Evolutionary conservation across 495 filamentous ascomycete genomes (phyloP).

Genomic region (Aspergillus sparsus): DNA sequence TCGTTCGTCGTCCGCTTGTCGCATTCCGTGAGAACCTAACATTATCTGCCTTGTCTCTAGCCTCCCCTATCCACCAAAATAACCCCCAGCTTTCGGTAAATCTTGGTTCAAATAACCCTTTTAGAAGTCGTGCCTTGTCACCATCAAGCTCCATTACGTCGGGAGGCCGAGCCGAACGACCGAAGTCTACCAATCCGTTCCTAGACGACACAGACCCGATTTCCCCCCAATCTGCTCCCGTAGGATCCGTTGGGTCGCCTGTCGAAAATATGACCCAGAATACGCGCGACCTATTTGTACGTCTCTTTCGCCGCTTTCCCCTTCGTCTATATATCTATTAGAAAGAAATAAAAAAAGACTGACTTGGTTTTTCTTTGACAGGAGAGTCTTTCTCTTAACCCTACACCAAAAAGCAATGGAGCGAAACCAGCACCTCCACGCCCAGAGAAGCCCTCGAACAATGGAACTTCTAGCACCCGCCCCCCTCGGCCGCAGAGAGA

Average conservation of each 20-base stretch:
- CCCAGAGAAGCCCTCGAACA: constrained; percentile 39
- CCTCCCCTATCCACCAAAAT: constrained; percentile 25
- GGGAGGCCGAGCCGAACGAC: constrained; percentile 57
- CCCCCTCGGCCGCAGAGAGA: constrained; percentile 30
- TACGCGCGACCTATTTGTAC: constrained; percentile 88
- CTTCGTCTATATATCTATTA: neutral
- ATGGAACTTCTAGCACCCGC: constrained; percentile 28
- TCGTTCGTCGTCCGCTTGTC: constrained; percentile 10
- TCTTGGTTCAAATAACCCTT: constrained; percentile 95
- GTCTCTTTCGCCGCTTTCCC: constrained; percentile 36
- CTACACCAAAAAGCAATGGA: constrained; percentile 39
- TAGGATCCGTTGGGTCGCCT: constrained; percentile 59
- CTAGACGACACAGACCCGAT: constrained; percentile 67
- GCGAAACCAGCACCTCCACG: constrained; percentile 41
- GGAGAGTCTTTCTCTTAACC: constrained; percentile 48
- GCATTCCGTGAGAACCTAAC: constrained; percentile 14
- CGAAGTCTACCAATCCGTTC: constrained; percentile 88
- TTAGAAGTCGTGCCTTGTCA: constrained; percentile 84
- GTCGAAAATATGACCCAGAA: constrained; percentile 57
- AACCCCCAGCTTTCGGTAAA: constrained; percentile 59
- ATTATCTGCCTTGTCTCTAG: constrained; percentile 19
- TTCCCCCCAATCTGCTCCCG: constrained; percentile 50
- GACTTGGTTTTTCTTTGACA: constrained; percentile 18
- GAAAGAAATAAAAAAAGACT: constrained; percentile 8
- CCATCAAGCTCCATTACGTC: constrained; percentile 57